Evolutionary conservation across 805 yeast species (phyloP).

Genomic region (Ogataea methylovora): DNA sequence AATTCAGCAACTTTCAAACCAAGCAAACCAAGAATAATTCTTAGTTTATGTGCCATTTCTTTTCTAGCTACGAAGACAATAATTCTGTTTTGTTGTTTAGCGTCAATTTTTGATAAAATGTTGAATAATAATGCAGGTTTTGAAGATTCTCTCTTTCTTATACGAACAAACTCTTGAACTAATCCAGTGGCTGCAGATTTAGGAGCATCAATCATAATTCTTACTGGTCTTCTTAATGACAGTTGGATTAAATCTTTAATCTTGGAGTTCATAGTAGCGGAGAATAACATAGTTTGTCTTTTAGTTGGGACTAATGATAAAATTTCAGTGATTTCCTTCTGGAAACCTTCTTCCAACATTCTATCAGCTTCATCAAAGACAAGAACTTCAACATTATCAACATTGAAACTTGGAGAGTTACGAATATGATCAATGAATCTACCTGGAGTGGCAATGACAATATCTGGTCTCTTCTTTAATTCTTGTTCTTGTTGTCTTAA

Average conservation of each 20-base stretch:
- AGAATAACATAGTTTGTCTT: conserved; percentile 88
- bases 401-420: conserved; percentile 87
- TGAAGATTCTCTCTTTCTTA: conserved; percentile 78
- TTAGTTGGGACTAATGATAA: conserved; percentile 79
- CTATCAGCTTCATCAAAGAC: conserved; percentile 98
- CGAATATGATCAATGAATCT: conserved; percentile 94
- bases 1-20: conserved; percentile 75
- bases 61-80: conserved; percentile 91
- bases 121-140: conserved; percentile 79
- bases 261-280: conserved; percentile 96
- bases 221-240: conserved; percentile 82
- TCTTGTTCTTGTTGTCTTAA: conserved; percentile 94
- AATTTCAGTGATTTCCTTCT: conserved; percentile 87
- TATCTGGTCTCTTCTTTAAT: conserved; percentile 85
- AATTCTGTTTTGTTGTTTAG: conserved; percentile 56
- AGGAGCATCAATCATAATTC: conserved; percentile 95
- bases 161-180: conserved; percentile 89
- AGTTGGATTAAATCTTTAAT: conserved; percentile 83
- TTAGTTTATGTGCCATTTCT: conserved; percentile 79
- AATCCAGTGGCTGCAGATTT: conserved; percentile 89
- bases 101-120: conserved; percentile 60
- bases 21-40: conserved; percentile 66
- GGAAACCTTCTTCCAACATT: conserved; percentile 99
- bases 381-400: conserved; percentile 85
- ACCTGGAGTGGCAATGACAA: conserved; percentile 98